These are phyloP conservation scores for Podila epicladia DNA, from an alignment of 192 early-diverging fungal species.

Conservation along the genomic window DNA sequence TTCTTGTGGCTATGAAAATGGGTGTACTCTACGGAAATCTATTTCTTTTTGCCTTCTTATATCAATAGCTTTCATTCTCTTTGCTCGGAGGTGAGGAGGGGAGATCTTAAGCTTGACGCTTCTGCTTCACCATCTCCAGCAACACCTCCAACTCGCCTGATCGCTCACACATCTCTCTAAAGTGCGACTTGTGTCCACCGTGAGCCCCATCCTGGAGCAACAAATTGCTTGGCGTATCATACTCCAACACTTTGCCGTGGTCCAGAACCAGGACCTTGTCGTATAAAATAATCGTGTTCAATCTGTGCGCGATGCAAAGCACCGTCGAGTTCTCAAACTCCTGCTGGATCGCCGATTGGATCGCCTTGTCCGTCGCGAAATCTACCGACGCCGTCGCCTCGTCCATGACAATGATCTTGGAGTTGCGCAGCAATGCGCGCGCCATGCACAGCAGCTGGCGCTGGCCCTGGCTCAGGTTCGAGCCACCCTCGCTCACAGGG, in stretches of 20 bases:
- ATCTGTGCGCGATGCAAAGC: conserved; percentile 86
- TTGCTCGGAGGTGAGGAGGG: too few species aligned
- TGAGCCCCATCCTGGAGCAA: conserved; percentile 61
- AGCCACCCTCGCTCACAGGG: conserved; percentile 71
- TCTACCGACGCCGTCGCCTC: conserved; percentile 94
- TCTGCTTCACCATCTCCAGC: conserved; percentile 59
- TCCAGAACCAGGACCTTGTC: conserved; percentile 75
- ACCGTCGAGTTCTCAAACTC: conserved; percentile 79
- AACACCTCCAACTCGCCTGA: conserved; percentile 84
- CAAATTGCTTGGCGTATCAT: conserved; percentile 78
- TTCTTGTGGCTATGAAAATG: too few species aligned
- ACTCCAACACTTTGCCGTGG: conserved; percentile 82
- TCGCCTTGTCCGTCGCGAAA: conserved; percentile 81
- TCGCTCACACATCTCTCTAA: conserved; percentile 81
- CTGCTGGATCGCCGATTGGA: conserved; percentile 85
- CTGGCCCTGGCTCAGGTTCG: conserved; percentile 85
- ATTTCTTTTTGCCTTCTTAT: neutral
- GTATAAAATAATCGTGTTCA: conserved; percentile 79
- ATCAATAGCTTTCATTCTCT: too few species aligned
- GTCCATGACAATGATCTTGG: conserved; percentile 79
- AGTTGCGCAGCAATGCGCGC: conserved; percentile 71
- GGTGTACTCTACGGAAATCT: neutral
- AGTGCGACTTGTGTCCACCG: conserved; percentile 60
- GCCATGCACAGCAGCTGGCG: conserved; percentile 86
- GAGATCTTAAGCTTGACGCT: neutral